A percentile compares a stretch with the other conserved stretches of the same genome.
Conservation (phyloP, 768 basidiomycete species). For the Xerocomellus amylosporus region DNA sequence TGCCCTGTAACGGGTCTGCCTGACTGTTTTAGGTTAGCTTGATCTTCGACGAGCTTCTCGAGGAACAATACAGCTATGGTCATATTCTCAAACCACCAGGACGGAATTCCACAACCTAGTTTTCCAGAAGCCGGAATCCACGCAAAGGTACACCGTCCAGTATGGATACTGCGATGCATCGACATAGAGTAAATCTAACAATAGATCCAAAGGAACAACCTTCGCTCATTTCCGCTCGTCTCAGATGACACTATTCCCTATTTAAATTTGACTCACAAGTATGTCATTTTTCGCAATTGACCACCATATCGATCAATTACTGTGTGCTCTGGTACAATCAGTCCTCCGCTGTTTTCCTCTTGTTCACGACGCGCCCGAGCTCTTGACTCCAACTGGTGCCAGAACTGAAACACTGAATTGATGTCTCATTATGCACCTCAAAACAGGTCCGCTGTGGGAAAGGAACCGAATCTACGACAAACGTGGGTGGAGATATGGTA, state of each 20-base stretch:
- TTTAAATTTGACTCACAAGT: not conserved
- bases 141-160: not conserved
- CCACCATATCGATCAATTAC: not conserved
- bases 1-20: not conserved
- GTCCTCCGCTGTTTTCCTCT: not conserved
- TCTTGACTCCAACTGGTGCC: not conserved
- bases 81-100: not conserved
- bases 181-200: not conserved
- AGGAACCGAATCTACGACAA: slow-evolving; percentile 8
- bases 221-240: not conserved
- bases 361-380: not conserved
- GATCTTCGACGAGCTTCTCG: not conserved
- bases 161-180: not conserved
- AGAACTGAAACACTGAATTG: slow-evolving; percentile 5
- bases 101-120: not conserved
- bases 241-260: not conserved
- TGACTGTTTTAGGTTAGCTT: not conserved
- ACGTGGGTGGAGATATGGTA: slow-evolving; percentile 11
- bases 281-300: not conserved
- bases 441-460: slow-evolving; percentile 6
- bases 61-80: not conserved
- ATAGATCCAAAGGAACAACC: not conserved
- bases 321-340: not conserved
- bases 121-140: not conserved
- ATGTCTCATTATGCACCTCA: not conserved